Base-by-base conservation (phyloP, 345 rosid species). In the Ricinus communis region DNA sequence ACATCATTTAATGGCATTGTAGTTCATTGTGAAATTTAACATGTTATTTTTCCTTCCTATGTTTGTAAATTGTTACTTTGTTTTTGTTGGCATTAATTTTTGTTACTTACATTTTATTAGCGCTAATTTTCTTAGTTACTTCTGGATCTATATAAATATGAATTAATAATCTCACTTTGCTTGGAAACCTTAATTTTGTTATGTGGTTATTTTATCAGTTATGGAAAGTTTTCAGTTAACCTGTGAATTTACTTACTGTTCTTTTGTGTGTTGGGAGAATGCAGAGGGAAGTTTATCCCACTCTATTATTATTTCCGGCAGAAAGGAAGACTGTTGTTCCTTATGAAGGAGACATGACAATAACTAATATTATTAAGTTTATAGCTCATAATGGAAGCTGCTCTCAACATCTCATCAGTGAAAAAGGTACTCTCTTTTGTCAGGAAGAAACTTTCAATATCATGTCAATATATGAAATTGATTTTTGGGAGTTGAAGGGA, bases 231-330 rank as follows among this genome's bases (percentile, higher is more conserved):
- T 25, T 50, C 51, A 8, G 13, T 43, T 38, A 30, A 22, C 21
- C 9, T 60, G 18, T 61, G 50, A 62, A 61, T 25, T 31, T 50
- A 28, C 25, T 66, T 27, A 50, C 55, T 41, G 0, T 56, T 27
- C 24, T 64, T 49, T 58, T n/a, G 45, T 71, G 6, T 63, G 46
- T 67, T 16, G 77, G 57, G 70, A 45, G 33, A 33, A 18, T 84
- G 88, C 93, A 94, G 97, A 85, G 89, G 74, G 97, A 91, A 75
- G 84, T 86, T 59, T 94, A 84, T 88, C 98, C 98, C 61, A 62
- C 91, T 76, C 80, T 94, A 71, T 51, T 88, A 74, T 77, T 94
- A 51, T 94, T 91, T 83, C 98, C 97, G 53, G 91, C 91, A 16
- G 90, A 85, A 72, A 83, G 81, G 65, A 86, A 85, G 81, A 73